phyloP scores from a whole-genome alignment of 202 grass and related monocot genomes.

The Carex sylvatica region DNA sequence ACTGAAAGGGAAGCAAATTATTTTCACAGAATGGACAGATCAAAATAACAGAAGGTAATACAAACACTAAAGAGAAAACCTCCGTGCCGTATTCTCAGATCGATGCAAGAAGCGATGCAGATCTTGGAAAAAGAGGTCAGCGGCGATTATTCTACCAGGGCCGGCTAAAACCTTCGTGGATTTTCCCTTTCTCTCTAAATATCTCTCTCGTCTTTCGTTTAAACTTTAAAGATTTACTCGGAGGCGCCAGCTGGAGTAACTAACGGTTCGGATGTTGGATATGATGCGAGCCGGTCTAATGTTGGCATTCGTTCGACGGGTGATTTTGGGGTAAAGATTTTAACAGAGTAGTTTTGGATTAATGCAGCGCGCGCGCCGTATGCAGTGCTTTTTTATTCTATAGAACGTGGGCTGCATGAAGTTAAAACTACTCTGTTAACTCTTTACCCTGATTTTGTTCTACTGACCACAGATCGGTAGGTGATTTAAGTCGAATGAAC shows the following conservation, averaged over 20 bases:
- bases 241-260: constrained; percentile 11
- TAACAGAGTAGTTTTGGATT: no score
- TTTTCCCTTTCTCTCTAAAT: neutral
- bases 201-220: neutral
- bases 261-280: neutral
- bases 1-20: neutral
- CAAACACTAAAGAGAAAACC: neutral
- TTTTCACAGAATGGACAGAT: neutral
- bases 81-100: neutral
- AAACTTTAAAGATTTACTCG: constrained; percentile 20
- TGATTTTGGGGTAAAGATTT: neutral
- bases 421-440: no score
- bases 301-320: neutral
- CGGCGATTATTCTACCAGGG: neutral
- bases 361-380: no score
- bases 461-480: no score
- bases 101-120: neutral
- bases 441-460: no score
- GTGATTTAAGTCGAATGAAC: no score
- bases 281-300: neutral
- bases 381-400: no score
- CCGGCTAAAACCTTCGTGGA: neutral
- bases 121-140: neutral
- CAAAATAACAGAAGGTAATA: neutral
- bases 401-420: no score